Evolutionary conservation across 108 stramenopile genomes (phyloP).

Genomic region (Schizochytrium sp.): DNA sequence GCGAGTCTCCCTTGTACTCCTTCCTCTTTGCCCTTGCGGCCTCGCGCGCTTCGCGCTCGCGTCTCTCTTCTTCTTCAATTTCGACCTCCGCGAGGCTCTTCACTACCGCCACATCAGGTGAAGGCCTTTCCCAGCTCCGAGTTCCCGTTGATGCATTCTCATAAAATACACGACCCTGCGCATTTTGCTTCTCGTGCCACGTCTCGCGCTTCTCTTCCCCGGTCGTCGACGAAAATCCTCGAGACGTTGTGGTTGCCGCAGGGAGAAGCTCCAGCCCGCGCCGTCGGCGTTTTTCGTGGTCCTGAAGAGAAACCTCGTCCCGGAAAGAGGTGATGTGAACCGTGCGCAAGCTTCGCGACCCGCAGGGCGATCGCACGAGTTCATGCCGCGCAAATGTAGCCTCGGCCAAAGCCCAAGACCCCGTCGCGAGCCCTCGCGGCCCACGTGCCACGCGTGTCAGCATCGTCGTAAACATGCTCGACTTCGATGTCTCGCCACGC

Average conservation of each 20-base stretch:
- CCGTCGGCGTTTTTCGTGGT: no score
- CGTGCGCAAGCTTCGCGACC: no score
- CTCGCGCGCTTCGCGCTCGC: not conserved
- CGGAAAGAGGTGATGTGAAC: no score
- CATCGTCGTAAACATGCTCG: no score
- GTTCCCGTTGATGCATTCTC: not conserved
- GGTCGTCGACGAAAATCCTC: not conserved
- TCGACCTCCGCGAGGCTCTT: conserved; percentile 10
- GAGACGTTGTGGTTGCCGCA: not conserved
- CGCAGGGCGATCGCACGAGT: no score
- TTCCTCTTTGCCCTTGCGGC: not conserved
- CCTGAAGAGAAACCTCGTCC: no score
- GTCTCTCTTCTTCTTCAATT: not conserved
- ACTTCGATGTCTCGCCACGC: no score
- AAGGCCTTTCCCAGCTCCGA: not conserved
- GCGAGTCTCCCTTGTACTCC: not conserved
- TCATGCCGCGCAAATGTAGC: no score
- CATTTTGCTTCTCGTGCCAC: not conserved
- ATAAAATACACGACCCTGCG: not conserved
- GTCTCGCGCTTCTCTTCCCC: not conserved
- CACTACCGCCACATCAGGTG: not conserved
- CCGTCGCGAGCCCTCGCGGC: no score
- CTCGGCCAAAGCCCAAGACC: no score
- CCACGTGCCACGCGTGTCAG: no score
- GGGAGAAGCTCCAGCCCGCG: no score